These are phyloP conservation scores for Scytalidium lignicola DNA, from an alignment of 2,329 filamentous ascomycete genomes.

Conservation along the genomic window DNA sequence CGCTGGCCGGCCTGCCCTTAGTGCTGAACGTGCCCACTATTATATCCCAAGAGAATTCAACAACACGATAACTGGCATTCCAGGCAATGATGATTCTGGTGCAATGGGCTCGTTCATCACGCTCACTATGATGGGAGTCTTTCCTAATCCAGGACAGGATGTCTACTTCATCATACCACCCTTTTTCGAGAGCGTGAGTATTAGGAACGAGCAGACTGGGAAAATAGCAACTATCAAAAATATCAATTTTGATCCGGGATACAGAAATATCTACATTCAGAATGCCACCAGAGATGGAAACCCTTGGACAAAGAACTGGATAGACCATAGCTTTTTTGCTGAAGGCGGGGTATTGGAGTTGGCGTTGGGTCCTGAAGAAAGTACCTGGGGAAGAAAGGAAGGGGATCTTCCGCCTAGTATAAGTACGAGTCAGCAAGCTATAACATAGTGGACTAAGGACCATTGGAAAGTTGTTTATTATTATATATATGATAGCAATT, in stretches of 20 bases:
- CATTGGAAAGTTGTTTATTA: neutral
- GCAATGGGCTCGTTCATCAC: conserved; percentile 63
- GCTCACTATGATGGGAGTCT: conserved; percentile 62
- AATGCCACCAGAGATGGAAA: conserved; percentile 54
- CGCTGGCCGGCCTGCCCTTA: conserved; percentile 53
- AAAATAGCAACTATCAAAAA: conserved; percentile 53
- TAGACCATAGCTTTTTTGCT: conserved; percentile 60
- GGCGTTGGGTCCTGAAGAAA: conserved; percentile 53
- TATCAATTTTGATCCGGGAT: conserved; percentile 53
- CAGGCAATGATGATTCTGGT: conserved; percentile 64
- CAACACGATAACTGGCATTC: conserved; percentile 51
- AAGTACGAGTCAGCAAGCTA: conserved; percentile 35
- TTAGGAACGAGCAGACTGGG: conserved; percentile 50
- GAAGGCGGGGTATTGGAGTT: conserved; percentile 59
- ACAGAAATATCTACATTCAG: conserved; percentile 56
- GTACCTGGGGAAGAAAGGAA: conserved; percentile 53
- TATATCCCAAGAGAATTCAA: conserved; percentile 61
- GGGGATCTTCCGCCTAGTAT: conserved; percentile 56
- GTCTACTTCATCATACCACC: conserved; percentile 64
- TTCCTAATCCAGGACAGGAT: conserved; percentile 60
- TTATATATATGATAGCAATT: neutral
- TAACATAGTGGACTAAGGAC: neutral
- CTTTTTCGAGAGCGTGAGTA: conserved; percentile 54
- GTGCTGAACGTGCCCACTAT: conserved; percentile 40
- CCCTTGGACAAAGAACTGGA: conserved; percentile 57